Evolutionary conservation across 2,329 filamentous ascomycete species (phyloP).

Genomic region (Macrophomina tecta): DNA sequence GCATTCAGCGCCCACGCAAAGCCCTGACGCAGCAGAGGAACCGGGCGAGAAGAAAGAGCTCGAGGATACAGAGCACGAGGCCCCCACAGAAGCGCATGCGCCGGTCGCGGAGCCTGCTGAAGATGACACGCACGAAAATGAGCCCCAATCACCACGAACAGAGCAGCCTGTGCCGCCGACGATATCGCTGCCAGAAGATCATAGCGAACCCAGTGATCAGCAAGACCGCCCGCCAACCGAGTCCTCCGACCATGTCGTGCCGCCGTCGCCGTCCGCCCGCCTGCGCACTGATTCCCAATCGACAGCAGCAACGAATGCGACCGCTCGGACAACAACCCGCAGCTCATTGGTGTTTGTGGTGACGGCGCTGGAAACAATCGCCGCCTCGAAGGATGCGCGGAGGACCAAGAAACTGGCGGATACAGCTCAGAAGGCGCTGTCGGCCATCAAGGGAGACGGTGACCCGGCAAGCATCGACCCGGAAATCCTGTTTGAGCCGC

Average conservation of each 20-base stretch:
- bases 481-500: constrained; percentile 86
- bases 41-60: constrained; percentile 5
- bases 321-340: constrained; percentile 68
- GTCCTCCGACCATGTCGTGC: constrained; percentile 15
- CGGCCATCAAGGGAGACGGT: constrained; percentile 79
- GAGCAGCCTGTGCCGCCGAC: constrained; percentile 12
- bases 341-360: constrained; percentile 97
- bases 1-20: background rate
- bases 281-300: constrained; percentile 66
- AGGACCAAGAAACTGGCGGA: constrained; percentile 85
- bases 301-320: constrained; percentile 59
- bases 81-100: constrained; percentile 30
- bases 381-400: constrained; percentile 86
- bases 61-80: background rate
- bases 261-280: constrained; percentile 19
- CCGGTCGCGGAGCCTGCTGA: constrained; percentile 29
- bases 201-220: background rate
- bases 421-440: constrained; percentile 78
- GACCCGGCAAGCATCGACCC: constrained; percentile 84
- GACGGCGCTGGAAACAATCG: constrained; percentile 90
- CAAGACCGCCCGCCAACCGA: constrained; percentile 13
- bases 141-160: constrained; percentile 22
- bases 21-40: background rate
- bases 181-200: constrained; percentile 22
- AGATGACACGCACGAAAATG: constrained; percentile 31